Evolutionary conservation across 495 filamentous ascomycete species (phyloP).

Genomic region (Extremus antarcticus): DNA sequence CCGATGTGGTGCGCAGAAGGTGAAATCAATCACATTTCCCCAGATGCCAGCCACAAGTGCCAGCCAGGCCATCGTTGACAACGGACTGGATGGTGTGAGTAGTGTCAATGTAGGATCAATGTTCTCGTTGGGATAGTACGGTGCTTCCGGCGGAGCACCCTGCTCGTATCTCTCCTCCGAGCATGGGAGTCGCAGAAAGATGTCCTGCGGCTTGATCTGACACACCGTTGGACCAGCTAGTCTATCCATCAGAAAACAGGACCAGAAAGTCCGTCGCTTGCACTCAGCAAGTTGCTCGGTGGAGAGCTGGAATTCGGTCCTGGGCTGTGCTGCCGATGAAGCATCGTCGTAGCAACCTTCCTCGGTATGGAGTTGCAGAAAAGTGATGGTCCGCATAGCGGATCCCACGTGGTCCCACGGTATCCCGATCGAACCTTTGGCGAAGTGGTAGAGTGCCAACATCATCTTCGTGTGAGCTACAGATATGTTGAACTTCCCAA

Average conservation of each 20-base stretch:
- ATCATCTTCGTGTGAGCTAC: conserved; percentile 52
- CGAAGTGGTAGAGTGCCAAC: conserved; percentile 54
- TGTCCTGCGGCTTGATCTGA: conserved; percentile 42
- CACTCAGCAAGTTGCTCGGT: conserved; percentile 44
- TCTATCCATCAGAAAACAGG: conserved; percentile 40
- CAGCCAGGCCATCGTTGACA: conserved; percentile 50
- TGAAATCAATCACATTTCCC: conserved; percentile 50
- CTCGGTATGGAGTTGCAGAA: conserved; percentile 51
- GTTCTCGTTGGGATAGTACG: conserved; percentile 44
- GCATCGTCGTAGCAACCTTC: conserved; percentile 40
- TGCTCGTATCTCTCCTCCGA: conserved; percentile 46
- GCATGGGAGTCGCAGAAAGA: conserved; percentile 53
- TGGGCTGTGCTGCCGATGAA: conserved; percentile 20
- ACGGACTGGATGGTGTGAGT: conserved; percentile 4
- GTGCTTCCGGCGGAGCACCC: conserved; percentile 36
- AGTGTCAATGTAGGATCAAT: conserved; percentile 18
- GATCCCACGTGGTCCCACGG: conserved; percentile 51
- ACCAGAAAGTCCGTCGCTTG: conserved; percentile 57
- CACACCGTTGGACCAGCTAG: conserved; percentile 41
- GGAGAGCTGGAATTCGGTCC: conserved; percentile 29
- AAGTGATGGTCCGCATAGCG: conserved; percentile 43
- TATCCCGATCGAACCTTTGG: conserved; percentile 41
- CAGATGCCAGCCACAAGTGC: conserved; percentile 51
- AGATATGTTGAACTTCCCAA: conserved; percentile 44
- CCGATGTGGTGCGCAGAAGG: conserved; percentile 44